Evolutionary conservation across 2,329 filamentous ascomycete genomes (phyloP).

Genomic region (Colletotrichum ledebouriae): DNA sequence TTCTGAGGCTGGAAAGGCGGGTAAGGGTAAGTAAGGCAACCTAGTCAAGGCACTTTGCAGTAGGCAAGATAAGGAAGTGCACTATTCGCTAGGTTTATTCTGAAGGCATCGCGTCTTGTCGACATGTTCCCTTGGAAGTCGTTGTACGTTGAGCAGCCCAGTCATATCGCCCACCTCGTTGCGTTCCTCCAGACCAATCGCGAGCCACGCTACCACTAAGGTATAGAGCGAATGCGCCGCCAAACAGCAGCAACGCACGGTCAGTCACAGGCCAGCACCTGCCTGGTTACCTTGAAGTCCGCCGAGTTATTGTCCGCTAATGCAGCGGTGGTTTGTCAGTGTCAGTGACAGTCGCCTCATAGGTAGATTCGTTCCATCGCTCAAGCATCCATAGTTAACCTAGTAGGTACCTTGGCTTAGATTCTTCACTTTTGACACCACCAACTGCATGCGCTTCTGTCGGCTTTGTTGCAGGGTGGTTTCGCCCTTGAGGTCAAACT

Average conservation of each 20-base stretch:
- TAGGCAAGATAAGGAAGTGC: background rate
- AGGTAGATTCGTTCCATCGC: background rate
- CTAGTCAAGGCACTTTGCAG: background rate
- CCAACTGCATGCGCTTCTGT: conserved; percentile 20
- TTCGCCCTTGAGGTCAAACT: conserved; percentile 28
- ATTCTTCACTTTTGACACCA: conserved; percentile 4
- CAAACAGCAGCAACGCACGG: background rate
- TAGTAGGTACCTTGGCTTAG: background rate
- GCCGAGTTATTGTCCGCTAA: background rate
- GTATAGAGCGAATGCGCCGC: background rate
- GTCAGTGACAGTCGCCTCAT: background rate
- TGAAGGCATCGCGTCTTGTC: background rate
- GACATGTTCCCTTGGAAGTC: conserved; percentile 15
- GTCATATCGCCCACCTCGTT: too few species aligned
- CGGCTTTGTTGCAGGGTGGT: conserved; percentile 17
- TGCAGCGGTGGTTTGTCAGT: background rate
- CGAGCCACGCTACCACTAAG: conserved; percentile 2
- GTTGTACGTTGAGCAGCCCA: background rate
- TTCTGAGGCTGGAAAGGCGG: too few species aligned
- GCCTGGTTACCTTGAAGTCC: background rate
- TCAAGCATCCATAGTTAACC: background rate
- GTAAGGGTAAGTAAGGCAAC: background rate
- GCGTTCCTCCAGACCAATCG: too few species aligned
- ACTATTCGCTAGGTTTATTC: background rate
- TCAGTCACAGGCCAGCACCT: background rate